Evolutionary conservation across 1,284 basidiomycete species (phyloP), one percentile per base, ranked within the genome.

Genomic region (Sporisorium graminicola): DNA sequence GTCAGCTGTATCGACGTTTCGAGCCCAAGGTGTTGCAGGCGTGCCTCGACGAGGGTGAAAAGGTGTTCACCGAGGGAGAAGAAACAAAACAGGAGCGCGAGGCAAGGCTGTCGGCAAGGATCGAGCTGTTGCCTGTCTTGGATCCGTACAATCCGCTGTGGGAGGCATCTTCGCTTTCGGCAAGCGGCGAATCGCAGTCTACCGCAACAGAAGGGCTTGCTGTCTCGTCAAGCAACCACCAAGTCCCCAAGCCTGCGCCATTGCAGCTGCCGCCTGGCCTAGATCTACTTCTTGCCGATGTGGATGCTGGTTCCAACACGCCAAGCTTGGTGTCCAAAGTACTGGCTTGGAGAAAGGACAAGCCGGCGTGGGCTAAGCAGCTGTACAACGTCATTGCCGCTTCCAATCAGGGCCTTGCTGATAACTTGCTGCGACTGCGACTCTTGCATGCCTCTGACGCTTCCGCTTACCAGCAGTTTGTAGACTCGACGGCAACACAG

Each of bases 1-100:
- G 94, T 82, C 96, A 99, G 79, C 84, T 95, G 5, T 99, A 98
- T 86, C 92, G 90, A 43, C 90, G 96, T 51, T 99, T 99, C 86
- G 90, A 92, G 73, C 93, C 94, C 0, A 60, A 54, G 3, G 75
- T 80, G 26, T 52, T 85, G 31, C 68, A 82, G 49, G 33, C 58
- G 1, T 66, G 78, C 24, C 64, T 83, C 16, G 77, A 79, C 43
- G 58, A 70, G 42, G 75, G 73, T 12, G 74, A 71, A 24, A 68
- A 57, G 51, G 78, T 79, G 10, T 29, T 22, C 12, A 74, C 74
- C 3, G 78, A 81, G 37, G 81, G 78, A n/a, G 65, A 79, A 22
- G 59, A 63, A 29, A 26, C 61, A 16, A n/a, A 68, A 18, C 64
- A 67, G 14, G 57, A 69, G 35, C 55, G 35, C 4, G 26, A 57